These are phyloP conservation scores for Handroanthus guayacan DNA, from an alignment of 257 asterid species.

Conservation along the genomic window DNA sequence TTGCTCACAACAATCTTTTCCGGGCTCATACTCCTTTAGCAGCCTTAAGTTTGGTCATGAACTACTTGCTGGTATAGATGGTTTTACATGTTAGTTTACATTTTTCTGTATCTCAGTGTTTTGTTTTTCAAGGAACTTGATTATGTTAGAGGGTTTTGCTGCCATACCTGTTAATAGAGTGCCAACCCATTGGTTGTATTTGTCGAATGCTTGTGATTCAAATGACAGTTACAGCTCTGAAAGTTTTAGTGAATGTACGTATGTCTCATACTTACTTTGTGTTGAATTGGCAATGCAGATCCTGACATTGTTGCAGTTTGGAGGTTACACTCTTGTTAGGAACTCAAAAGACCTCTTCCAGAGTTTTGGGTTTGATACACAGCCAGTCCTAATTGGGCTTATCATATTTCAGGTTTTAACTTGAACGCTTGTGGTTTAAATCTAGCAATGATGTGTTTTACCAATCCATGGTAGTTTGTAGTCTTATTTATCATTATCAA, in stretches of 20 bases:
- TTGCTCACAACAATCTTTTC: too few relatives aligned
- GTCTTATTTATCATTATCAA: conserved; percentile 8
- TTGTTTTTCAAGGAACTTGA: conserved; percentile 23
- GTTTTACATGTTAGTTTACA: background rate
- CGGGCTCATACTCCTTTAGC: too few relatives aligned
- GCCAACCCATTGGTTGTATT: conserved; percentile 2
- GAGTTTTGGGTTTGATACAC: conserved; percentile 98
- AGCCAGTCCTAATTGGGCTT: conserved; percentile 96
- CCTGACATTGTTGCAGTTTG: conserved; percentile 87
- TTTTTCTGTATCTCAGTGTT: too few relatives aligned
- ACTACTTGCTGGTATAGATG: background rate
- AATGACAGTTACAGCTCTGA: conserved; percentile 17
- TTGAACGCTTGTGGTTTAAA: conserved; percentile 19
- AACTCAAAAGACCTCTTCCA: conserved; percentile 90
- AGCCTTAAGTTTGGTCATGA: background rate
- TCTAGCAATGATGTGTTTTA: background rate
- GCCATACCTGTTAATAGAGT: conserved; percentile 7
- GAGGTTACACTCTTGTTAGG: conserved; percentile 95
- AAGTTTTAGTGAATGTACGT: background rate
- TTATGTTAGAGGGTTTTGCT: background rate
- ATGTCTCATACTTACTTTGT: conserved; percentile 23
- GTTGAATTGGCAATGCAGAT: conserved; percentile 61
- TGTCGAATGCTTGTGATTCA: background rate
- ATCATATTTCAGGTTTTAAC: conserved; percentile 87
- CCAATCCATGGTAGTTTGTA: background rate